Evolutionary conservation across 2,329 filamentous ascomycete species (phyloP), one percentile per base, ranked within the genome.

Genomic region (Penicillium corylophilum): DNA sequence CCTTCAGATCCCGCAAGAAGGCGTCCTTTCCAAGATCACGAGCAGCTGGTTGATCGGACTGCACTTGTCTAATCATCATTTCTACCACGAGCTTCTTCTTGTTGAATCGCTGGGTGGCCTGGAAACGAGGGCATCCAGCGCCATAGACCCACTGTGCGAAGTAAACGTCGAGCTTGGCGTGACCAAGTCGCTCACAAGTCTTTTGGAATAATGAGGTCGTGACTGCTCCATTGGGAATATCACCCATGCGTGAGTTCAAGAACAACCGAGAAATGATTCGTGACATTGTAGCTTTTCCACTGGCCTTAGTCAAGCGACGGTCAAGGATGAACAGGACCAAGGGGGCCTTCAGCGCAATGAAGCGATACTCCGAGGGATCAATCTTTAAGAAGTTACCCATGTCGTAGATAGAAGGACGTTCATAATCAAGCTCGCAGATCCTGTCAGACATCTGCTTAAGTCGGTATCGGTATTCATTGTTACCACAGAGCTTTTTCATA

Each of bases 51-150:
- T 86, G 79, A 26, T 81, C 77, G 7, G 73, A 75, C 66, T 88
- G 90, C 0, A 83, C 82, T 71, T 99, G 95, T 45, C 82, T 83
- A 57, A 99, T 89, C 9, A 85, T 87, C 79, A 99, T 88, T 71
- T 97, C 92, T 1, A 99, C 90, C 24, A 93, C 92, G 4, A 97
- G 80, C 62, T 95, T 89, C 76, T 99, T 99, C 77, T 97, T 97
- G 69, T 99, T 99, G 75, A 99, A 99, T 16, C 87, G 83, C 60
- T 96, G 92, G 35, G 85, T 88, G 44, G 95, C 89, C 44, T 87
- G 81, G 62, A 99, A 95, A 38, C 86, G 83, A 0, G 95, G 94
- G 63, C 92, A 97, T 0, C 95, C 95, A 15, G 90, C 86, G 10
- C 89, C 87, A 57, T 87, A 83, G 0, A 99, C 83, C 93, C 93